These are phyloP conservation scores for Colletotrichum liaoningense DNA, from an alignment of 2,329 filamentous ascomycete genomes.

Conservation along the genomic window DNA sequence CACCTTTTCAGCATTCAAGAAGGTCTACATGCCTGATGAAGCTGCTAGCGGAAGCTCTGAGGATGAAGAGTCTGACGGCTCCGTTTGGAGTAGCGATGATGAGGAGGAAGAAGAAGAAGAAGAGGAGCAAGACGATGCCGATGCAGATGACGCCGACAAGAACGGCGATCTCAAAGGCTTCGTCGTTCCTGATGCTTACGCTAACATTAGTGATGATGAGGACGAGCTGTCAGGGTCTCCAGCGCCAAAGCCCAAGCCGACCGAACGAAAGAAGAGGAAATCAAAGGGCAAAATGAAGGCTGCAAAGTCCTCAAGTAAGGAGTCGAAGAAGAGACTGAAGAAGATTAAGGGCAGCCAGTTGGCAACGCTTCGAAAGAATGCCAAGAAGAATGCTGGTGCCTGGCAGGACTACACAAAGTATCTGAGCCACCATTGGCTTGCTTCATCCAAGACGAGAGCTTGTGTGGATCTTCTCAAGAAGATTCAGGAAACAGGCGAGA, in stretches of 20 bases:
- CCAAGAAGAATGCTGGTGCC: constrained; percentile 63
- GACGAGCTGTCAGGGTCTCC: constrained; percentile 40
- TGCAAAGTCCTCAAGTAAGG: constrained; percentile 33
- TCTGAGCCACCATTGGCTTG: constrained; percentile 75
- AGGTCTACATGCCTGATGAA: constrained; percentile 73
- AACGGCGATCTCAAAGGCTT: constrained; percentile 63
- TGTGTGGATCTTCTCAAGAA: constrained; percentile 72
- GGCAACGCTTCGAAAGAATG: constrained; percentile 41
- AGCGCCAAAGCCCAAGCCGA: constrained; percentile 15
- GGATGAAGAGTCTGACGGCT: constrained; percentile 47
- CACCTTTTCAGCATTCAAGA: constrained; percentile 79
- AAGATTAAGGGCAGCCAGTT: constrained; percentile 52
- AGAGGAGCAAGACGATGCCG: constrained; percentile 42
- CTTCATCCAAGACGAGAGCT: constrained; percentile 81
- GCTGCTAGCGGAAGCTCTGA: constrained; percentile 44
- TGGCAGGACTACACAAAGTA: constrained; percentile 77
- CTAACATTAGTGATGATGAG: constrained; percentile 44
- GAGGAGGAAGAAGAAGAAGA: constrained; percentile 37
- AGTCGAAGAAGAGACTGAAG: constrained; percentile 45
- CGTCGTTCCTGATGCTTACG: constrained; percentile 59
- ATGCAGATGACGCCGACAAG: constrained; percentile 42
- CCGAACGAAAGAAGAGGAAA: not conserved
- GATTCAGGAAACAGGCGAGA: constrained; percentile 67
- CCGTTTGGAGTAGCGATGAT: constrained; percentile 47
- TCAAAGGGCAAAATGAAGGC: constrained; percentile 37